Base-by-base conservation (phyloP, 2,329 filamentous ascomycete species). In the Pseudocercospora fuligena region DNA sequence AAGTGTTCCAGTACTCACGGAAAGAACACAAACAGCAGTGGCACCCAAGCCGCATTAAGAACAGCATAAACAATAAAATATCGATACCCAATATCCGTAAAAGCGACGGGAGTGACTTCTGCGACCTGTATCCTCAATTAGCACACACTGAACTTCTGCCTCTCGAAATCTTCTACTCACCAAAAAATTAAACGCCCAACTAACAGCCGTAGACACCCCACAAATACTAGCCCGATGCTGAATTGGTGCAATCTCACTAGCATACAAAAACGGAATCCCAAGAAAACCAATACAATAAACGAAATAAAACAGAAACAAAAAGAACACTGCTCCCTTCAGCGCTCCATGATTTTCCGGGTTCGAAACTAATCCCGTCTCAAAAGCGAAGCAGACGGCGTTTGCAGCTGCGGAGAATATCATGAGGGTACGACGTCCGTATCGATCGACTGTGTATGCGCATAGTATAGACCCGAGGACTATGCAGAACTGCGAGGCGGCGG, bases 131-230 rank as follows among this genome's bases (percentile, higher is more conserved):
- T 3, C 27, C 27, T 6, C 27, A 27, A 27, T 27, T 6, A 27
- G 27, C 27, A 27, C 27, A 27, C 27, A 27, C 27, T 27, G n/a
- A n/a, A n/a, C n/a, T n/a, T n/a, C n/a, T n/a, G 27, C 27, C 27
- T 27, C 6, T 27, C 27, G 27, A 23, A 6, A 23, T 21, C 16
- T 11, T 47, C 9, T 23, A 16, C 25, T 29, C 33, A 57, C 25
- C 25, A 57, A n/a, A 29, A 33, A 57, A 29, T 57, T 33, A 16
- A 57, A 57, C 11, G 31, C 85, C 85, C 86, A 87, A 77, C 87
- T 87, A 8, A 81, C 82, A 5, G 80, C 81, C 0, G 83, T 84
- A 0, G 80, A 78, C 19, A 67, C 31, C 12, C 61, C 57, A 19
- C 61, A 73, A 5, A 73, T 70, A 2, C 72, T 70, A 3, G 70